Conservation (phyloP, 1,139 yeast species). For the Geotrichum candidum region DNA sequence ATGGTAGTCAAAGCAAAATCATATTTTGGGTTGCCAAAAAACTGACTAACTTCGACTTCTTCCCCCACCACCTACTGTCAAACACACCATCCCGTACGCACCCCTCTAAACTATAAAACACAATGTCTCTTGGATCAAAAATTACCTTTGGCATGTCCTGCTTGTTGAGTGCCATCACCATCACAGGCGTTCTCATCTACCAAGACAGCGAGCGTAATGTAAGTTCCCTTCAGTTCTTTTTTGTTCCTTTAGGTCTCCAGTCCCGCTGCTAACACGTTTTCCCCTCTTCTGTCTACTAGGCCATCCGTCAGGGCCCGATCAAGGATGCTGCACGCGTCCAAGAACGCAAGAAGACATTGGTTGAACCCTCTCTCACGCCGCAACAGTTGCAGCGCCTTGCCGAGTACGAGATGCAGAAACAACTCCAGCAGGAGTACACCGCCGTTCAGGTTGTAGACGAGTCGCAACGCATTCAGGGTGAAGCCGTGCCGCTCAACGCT, state of each 20-base stretch:
- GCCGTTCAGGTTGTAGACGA: conserved; percentile 55
- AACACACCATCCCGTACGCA: not conserved
- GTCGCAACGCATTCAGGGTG: conserved; percentile 7
- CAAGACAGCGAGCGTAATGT: conserved; percentile 58
- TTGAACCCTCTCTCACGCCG: conserved; percentile 29
- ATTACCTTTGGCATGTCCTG: conserved; percentile 60
- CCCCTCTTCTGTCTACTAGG: conserved; percentile 26
- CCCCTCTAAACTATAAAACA: not conserved
- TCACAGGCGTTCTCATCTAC: conserved; percentile 60
- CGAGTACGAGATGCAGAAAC: conserved; percentile 73
- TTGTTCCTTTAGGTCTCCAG: conserved; percentile 6
- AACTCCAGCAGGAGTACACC: conserved; percentile 57
- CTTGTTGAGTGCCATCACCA: conserved; percentile 50
- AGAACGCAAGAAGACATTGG: conserved; percentile 37
- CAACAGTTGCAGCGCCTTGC: conserved; percentile 52
- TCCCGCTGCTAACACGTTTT: not conserved
- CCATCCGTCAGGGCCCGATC: conserved; percentile 72
- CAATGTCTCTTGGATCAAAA: conserved; percentile 69
- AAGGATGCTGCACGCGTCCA: conserved; percentile 63
- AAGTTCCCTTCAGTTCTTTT: conserved; percentile 18
- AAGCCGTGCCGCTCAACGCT: conserved; percentile 10
- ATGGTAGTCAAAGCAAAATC: no score
- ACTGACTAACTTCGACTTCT: no score
- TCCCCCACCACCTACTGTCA: no score
- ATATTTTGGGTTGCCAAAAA: no score